Conservation (phyloP, 2,329 filamentous ascomycete genomes). For the Trichoderma gracile region DNA sequence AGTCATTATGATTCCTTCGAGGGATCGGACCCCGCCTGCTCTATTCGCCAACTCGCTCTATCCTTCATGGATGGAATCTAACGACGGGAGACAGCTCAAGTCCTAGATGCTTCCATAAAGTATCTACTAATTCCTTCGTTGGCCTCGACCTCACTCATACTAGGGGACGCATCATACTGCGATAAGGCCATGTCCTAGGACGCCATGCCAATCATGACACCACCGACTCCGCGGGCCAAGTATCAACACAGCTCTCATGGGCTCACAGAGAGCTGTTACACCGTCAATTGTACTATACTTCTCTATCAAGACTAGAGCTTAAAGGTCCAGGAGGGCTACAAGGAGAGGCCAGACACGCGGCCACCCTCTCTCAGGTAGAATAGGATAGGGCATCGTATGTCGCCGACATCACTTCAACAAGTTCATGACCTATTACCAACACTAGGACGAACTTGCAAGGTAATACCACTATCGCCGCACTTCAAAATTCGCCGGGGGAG, state of each 20-base stretch:
- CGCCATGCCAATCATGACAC: no score
- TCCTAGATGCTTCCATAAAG: neutral
- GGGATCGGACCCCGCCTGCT: neutral
- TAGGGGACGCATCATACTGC: neutral
- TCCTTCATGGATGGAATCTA: neutral
- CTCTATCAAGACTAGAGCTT: neutral
- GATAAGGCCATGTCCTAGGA: no score
- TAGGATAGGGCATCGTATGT: neutral
- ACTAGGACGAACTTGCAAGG: neutral
- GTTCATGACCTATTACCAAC: neutral
- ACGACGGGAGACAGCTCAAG: neutral
- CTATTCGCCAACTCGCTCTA: neutral
- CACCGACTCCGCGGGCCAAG: no score
- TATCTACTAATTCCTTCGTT: neutral
- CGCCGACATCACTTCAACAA: neutral
- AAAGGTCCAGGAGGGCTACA: slow-evolving; percentile 1
- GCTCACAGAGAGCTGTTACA: neutral
- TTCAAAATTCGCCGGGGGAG: neutral
- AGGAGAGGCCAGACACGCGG: neutral
- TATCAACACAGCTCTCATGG: no score
- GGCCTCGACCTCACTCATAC: no score
- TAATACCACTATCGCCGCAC: neutral
- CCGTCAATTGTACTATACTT: neutral
- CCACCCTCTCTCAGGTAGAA: neutral
- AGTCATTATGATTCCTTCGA: neutral